These are phyloP conservation scores for Solidago caesia DNA, from an alignment of 129 eudicot genomes.

Conservation along the genomic window DNA sequence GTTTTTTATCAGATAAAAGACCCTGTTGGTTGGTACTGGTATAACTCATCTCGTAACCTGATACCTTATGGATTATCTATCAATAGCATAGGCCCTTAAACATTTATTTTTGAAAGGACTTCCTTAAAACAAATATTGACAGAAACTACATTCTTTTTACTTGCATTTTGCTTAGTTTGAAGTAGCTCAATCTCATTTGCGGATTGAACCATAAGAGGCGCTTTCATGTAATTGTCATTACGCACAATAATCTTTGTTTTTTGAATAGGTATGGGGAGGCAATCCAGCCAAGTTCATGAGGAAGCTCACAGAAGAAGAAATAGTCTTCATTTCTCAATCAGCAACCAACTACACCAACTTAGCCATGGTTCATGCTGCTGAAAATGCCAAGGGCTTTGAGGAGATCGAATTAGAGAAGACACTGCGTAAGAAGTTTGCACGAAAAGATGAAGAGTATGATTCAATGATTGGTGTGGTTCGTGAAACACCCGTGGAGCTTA, in stretches of 20 bases:
- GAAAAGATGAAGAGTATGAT: conserved; percentile 71
- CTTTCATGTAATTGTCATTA: background rate
- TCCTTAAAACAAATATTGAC: background rate
- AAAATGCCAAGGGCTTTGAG: conserved; percentile 71
- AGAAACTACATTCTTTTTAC: background rate
- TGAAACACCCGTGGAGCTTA: conserved; percentile 74
- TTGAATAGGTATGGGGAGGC: conserved; percentile 91
- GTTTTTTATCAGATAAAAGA: background rate
- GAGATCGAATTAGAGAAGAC: conserved; percentile 75
- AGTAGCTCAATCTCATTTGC: background rate
- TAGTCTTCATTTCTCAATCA: conserved; percentile 80
- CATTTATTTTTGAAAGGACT: conserved; percentile 3
- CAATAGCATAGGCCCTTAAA: background rate
- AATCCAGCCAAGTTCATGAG: conserved; percentile 93
- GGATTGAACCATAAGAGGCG: background rate
- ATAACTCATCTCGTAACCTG: background rate
- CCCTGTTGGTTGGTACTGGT: background rate
- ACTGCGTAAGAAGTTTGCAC: conserved; percentile 77
- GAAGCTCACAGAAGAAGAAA: conserved; percentile 95
- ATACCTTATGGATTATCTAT: background rate
- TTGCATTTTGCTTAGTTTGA: background rate
- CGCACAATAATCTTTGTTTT: background rate
- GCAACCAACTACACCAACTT: conserved; percentile 74
- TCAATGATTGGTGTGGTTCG: conserved; percentile 75
- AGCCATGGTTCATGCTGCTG: conserved; percentile 90